Conservation (phyloP, 345 rosid genomes). For the Balakata baccata region DNA sequence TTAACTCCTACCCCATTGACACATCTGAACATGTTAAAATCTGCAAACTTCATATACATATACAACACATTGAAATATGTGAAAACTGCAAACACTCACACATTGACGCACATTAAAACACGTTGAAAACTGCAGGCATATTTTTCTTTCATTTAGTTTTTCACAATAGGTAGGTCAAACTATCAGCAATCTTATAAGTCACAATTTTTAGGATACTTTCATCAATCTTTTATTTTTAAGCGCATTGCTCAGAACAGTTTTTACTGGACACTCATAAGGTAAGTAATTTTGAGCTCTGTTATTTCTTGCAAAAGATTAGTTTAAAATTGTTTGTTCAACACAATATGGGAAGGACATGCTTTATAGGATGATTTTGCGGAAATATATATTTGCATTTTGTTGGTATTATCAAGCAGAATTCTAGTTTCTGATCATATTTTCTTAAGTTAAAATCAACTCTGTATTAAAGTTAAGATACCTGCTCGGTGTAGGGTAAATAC, state of each 20-base stretch:
- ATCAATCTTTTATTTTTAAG: not conserved
- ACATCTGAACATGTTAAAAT: not conserved
- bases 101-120: too few species aligned
- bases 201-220: not conserved
- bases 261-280: not conserved
- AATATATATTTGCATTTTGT: not conserved
- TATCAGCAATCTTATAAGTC: not conserved
- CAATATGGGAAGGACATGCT: not conserved
- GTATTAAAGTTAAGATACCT: slow-evolving; percentile 45
- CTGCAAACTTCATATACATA: too few species aligned
- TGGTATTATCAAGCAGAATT: not conserved
- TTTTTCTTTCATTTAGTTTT: not conserved
- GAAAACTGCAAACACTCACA: too few species aligned
- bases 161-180: not conserved
- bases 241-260: not conserved
- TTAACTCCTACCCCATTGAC: not conserved
- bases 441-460: not conserved
- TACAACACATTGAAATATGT: too few species aligned
- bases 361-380: not conserved
- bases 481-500: slow-evolving; percentile 71
- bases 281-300: not conserved
- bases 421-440: not conserved
- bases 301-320: not conserved
- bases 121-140: not conserved
- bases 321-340: not conserved